A percentile compares a stretch with the other conserved stretches of the same genome.
phyloP scores from a whole-genome alignment of 176 grass and related monocot genomes.

The Pharus latifolius region DNA sequence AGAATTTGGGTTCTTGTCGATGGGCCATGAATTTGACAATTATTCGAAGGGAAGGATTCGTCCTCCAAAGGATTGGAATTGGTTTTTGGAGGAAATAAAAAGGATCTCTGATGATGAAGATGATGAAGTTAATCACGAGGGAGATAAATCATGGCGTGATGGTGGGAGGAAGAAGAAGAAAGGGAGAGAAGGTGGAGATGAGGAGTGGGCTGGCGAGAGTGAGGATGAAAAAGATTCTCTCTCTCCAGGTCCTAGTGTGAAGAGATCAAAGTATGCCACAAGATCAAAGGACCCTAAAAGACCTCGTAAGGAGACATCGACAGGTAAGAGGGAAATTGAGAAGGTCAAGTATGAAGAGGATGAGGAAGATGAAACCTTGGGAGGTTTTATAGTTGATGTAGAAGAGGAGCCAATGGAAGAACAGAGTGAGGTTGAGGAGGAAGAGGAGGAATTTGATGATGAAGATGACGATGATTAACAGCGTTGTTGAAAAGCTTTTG shows the following conservation, averaged over 20 bases:
- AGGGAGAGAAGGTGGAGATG: constrained; percentile 25
- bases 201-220: constrained; percentile 52
- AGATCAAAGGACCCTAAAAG: constrained; percentile 49
- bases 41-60: constrained; percentile 46
- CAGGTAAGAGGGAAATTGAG: neutral
- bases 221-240: constrained; percentile 34
- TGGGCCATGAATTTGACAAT: constrained; percentile 69
- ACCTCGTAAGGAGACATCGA: constrained; percentile 1
- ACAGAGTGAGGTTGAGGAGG: constrained; percentile 27
- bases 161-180: constrained; percentile 20
- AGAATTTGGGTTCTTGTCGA: constrained; percentile 74
- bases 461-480: constrained; percentile 38
- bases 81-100: constrained; percentile 51
- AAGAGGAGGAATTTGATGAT: constrained; percentile 53
- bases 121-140: neutral
- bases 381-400: constrained; percentile 59
- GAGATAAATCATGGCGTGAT: constrained; percentile 6
- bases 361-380: constrained; percentile 64
- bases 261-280: constrained; percentile 42
- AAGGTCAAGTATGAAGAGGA: constrained; percentile 13
- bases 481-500: neutral
- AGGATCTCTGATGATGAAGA: constrained; percentile 28
- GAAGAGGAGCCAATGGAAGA: constrained; percentile 40
- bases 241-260: constrained; percentile 18
- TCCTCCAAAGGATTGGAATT: constrained; percentile 62